Evolutionary conservation across 305 asterid genomes (phyloP).

Genomic region (Fraxinus sp.): DNA sequence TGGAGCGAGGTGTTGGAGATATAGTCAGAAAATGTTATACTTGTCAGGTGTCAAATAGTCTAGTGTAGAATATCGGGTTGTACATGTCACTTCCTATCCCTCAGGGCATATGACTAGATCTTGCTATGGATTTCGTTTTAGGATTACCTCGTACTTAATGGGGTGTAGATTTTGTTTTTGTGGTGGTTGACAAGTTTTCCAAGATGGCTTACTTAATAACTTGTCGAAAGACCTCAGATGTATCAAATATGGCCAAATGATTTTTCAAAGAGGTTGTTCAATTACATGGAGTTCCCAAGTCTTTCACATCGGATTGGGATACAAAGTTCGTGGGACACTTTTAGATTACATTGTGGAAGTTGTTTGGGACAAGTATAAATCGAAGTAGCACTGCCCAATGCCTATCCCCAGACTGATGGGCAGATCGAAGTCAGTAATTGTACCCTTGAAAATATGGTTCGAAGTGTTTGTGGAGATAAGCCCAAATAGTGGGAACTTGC

Average conservation of each 20-base stretch:
- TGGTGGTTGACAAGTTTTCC: not conserved
- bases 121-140: not conserved
- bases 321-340: too few species aligned
- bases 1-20: not conserved
- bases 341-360: too few species aligned
- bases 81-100: not conserved
- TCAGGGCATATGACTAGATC: not conserved
- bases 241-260: too few species aligned
- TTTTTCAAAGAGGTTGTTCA: not conserved
- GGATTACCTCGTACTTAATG: not conserved
- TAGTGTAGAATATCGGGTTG: not conserved
- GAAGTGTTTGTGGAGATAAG: not conserved
- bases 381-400: not conserved
- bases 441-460: not conserved
- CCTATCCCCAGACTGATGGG: not conserved
- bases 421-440: not conserved
- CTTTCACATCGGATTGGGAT: not conserved
- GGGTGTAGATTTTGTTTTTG: not conserved
- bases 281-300: not conserved
- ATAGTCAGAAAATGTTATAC: not conserved
- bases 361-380: not conserved
- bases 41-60: not conserved
- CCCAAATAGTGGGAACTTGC: not conserved
- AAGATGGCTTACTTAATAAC: not conserved
- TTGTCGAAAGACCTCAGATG: not conserved